phyloP scores from a whole-genome alignment of 805 yeast genomes.

The Suhomyces tanzawaensis region DNA sequence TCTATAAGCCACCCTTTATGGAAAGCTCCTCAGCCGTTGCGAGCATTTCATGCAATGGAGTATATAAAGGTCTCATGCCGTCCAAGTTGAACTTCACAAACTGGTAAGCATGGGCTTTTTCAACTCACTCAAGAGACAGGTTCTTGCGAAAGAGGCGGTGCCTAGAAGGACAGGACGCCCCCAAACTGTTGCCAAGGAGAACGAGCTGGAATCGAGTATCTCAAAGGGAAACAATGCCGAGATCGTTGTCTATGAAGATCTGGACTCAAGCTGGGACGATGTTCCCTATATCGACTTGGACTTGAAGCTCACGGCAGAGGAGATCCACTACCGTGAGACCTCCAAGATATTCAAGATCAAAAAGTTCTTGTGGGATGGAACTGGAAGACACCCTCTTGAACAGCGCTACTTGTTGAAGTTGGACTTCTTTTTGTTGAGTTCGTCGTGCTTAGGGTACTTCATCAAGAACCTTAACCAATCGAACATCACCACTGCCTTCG shows the following conservation, averaged over 20 bases:
- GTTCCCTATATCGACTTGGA: slow-evolving; percentile 22
- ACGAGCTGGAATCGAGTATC: neutral
- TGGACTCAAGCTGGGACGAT: neutral
- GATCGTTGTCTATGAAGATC: slow-evolving; percentile 1
- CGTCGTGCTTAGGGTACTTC: slow-evolving; percentile 52
- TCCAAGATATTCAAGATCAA: slow-evolving; percentile 22
- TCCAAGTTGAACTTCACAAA: neutral
- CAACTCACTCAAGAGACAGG: neutral
- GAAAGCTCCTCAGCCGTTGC: no score
- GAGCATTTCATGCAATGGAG: no score
- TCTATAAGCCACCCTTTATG: no score
- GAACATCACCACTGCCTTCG: slow-evolving; percentile 46
- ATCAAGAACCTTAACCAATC: slow-evolving; percentile 43
- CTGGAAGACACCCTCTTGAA: slow-evolving; percentile 37
- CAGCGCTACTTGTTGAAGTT: slow-evolving; percentile 32
- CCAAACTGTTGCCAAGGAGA: neutral
- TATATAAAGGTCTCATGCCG: no score
- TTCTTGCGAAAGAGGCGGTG: neutral
- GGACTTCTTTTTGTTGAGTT: slow-evolving; percentile 30
- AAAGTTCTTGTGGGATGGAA: slow-evolving; percentile 36
- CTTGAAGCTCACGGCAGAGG: slow-evolving; percentile 18
- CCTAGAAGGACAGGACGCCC: neutral
- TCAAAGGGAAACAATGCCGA: neutral
- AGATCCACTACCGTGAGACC: slow-evolving; percentile 18
- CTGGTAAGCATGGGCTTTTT: slow-evolving; percentile 1